Conservation (phyloP, 192 early-diverging fungal species). For the Umbelopsis isabellina region DNA sequence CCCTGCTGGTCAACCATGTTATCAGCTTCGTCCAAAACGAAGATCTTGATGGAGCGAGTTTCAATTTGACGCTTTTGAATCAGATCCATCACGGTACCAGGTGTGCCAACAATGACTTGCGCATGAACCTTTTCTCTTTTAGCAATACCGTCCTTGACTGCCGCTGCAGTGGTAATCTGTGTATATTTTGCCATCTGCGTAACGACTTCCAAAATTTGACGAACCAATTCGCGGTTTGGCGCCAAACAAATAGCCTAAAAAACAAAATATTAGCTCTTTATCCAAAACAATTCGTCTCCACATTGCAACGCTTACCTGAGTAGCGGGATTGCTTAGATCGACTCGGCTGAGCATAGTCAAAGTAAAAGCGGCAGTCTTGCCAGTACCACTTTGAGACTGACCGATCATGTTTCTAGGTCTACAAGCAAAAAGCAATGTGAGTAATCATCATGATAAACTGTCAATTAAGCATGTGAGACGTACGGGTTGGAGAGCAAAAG, state of each 20-base stretch:
- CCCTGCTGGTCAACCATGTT: constrained; percentile 91
- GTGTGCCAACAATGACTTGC: constrained; percentile 93
- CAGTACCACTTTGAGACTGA: constrained; percentile 97
- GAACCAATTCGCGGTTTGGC: constrained; percentile 91
- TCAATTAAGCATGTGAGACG: constrained; percentile 12
- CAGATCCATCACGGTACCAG: constrained; percentile 86
- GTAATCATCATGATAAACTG: background rate
- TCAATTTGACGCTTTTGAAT: constrained; percentile 68
- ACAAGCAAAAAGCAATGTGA: background rate
- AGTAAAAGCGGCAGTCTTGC: constrained; percentile 94
- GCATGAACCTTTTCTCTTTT: constrained; percentile 65
- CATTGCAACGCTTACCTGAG: constrained; percentile 56
- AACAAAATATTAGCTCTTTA: background rate
- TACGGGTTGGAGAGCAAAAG: constrained; percentile 83
- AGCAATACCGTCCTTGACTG: constrained; percentile 72
- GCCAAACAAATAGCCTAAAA: constrained; percentile 82
- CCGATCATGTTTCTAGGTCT: constrained; percentile 96
- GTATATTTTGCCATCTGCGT: constrained; percentile 93
- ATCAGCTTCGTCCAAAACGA: constrained; percentile 98
- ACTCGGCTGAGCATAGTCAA: constrained; percentile 91
- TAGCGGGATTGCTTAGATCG: constrained; percentile 62
- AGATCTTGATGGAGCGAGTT: constrained; percentile 67
- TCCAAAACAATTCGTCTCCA: background rate
- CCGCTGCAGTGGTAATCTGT: constrained; percentile 69
- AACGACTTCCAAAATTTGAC: constrained; percentile 92